These are phyloP conservation scores for Candida oleophila DNA, from an alignment of 805 yeast species.

Conservation along the genomic window DNA sequence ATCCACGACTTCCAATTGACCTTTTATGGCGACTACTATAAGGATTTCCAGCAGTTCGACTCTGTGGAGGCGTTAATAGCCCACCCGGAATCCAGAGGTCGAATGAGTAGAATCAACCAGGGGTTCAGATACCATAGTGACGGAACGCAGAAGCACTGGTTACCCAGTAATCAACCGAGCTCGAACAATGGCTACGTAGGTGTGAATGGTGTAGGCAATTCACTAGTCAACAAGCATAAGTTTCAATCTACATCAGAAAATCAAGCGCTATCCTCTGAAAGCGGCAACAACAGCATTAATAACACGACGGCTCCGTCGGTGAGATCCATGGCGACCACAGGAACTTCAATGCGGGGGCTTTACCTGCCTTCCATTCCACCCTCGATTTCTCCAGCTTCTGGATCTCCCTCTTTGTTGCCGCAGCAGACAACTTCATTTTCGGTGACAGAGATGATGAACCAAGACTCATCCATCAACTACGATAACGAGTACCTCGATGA, in stretches of 20 bases:
- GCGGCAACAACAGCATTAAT: neutral
- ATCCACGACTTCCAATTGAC: slow-evolving; percentile 75
- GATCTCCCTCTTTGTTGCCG: neutral
- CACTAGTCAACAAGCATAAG: neutral
- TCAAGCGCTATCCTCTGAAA: neutral
- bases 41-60: slow-evolving; percentile 78
- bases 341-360: slow-evolving; percentile 27
- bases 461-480: slow-evolving; percentile 21
- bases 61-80: slow-evolving; percentile 69
- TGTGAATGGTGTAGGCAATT: neutral
- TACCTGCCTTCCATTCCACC: slow-evolving; percentile 26
- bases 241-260: neutral
- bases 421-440: slow-evolving; percentile 8
- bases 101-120: slow-evolving; percentile 69
- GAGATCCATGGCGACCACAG: slow-evolving; percentile 23
- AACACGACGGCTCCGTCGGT: slow-evolving; percentile 24
- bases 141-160: slow-evolving; percentile 85
- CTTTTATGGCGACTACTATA: slow-evolving; percentile 65
- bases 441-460: slow-evolving; percentile 22
- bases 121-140: slow-evolving; percentile 81
- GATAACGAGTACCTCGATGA: slow-evolving; percentile 34
- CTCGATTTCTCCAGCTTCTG: slow-evolving; percentile 16
- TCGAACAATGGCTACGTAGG: neutral
- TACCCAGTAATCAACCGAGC: slow-evolving; percentile 19
- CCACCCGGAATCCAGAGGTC: slow-evolving; percentile 63